A percentile compares a stretch with the other conserved stretches of the same genome.
phyloP scores from a whole-genome alignment of 73 alveolate species.

The Paramecium caudatum region DNA sequence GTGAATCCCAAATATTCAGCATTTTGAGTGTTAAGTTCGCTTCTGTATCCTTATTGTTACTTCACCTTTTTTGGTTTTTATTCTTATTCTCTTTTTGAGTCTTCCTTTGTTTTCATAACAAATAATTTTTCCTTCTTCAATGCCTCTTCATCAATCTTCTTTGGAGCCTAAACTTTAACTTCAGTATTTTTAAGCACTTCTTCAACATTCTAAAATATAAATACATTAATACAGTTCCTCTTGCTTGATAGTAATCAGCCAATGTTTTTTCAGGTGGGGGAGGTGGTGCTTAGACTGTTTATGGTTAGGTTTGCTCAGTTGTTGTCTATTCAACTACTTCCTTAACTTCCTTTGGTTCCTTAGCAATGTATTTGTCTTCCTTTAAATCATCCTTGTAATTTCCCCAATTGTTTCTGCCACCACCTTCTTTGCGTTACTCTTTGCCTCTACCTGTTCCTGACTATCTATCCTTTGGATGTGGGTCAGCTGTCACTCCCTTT shows the following conservation, averaged over 20 bases:
- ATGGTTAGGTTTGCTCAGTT: not conserved
- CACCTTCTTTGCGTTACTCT: conserved; percentile 73
- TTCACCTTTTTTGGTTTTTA: not conserved
- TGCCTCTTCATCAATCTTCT: conserved; percentile 33
- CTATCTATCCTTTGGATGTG: conserved; percentile 80
- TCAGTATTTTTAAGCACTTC: conserved; percentile 4
- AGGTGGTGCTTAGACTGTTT: conserved; percentile 5
- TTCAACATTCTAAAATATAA: conserved; percentile 33
- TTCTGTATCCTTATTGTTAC: not conserved
- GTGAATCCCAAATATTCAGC: conserved; percentile 59
- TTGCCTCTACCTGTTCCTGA: conserved; percentile 82
- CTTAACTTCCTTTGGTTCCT: not conserved
- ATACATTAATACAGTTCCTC: conserved; percentile 30
- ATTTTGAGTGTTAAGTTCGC: not conserved
- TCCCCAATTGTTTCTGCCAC: conserved; percentile 79
- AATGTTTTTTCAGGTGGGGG: conserved; percentile 54
- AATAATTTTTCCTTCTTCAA: conserved; percentile 45
- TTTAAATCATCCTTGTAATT: conserved; percentile 64
- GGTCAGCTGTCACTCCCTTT: conserved; percentile 64
- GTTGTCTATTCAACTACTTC: not conserved
- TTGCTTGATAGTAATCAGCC: conserved; percentile 52
- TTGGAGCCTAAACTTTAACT: not conserved
- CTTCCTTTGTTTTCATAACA: conserved; percentile 48
- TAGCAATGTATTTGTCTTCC: conserved; percentile 48
- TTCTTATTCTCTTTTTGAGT: conserved; percentile 54